Evolutionary conservation across 371 early-diverging fungal species (phyloP).

Genomic region (Batkoa obscura): DNA sequence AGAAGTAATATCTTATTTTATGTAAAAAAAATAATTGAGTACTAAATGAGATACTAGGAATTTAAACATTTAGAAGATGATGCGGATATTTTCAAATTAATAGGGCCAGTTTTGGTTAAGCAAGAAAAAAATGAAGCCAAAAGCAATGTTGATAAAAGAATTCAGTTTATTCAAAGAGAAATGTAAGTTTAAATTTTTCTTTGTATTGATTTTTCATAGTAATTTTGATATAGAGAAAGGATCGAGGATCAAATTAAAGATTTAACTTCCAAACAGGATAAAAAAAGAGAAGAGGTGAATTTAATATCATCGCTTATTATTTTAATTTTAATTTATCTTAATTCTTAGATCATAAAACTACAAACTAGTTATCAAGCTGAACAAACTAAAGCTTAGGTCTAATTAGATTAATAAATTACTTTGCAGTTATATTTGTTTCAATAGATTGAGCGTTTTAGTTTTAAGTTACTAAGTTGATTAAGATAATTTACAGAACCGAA

Average conservation of each 20-base stretch:
- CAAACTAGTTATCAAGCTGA: not conserved
- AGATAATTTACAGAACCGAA: no score
- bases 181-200: slow-evolving; percentile 31
- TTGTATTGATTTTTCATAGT: not conserved
- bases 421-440: no score
- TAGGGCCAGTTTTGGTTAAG: slow-evolving; percentile 87
- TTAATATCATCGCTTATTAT: not conserved
- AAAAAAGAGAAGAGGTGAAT: slow-evolving; percentile 47
- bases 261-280: slow-evolving; percentile 55
- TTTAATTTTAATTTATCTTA: not conserved
- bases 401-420: not conserved
- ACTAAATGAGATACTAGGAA: slow-evolving; percentile 31
- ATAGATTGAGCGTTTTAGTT: no score
- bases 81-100: slow-evolving; percentile 77
- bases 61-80: slow-evolving; percentile 60
- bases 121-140: slow-evolving; percentile 75
- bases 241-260: slow-evolving; percentile 61
- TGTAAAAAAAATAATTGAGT: not conserved
- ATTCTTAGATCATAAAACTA: not conserved
- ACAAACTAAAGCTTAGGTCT: not conserved
- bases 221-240: slow-evolving; percentile 34
- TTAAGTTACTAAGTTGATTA: no score
- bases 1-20: slow-evolving; percentile 22
- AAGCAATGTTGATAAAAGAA: slow-evolving; percentile 78
- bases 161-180: slow-evolving; percentile 74